These are phyloP conservation scores for Scolecobasidium constrictum DNA, from an alignment of 2,329 filamentous ascomycete species.

Conservation along the genomic window DNA sequence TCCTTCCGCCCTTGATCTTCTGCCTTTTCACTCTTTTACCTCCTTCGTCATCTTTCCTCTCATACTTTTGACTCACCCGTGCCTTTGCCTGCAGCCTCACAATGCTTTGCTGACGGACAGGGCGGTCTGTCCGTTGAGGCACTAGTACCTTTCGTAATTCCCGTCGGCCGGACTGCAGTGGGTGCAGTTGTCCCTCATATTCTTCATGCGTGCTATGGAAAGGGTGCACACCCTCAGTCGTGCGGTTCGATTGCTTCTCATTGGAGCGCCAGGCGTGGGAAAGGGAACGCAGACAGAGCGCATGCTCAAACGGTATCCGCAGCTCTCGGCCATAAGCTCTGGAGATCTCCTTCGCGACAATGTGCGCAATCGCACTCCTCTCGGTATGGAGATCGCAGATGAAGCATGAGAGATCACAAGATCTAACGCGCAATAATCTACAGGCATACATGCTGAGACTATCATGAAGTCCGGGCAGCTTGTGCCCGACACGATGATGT, in stretches of 20 bases:
- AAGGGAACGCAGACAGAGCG: slow-evolving; percentile 95
- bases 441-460: slow-evolving; percentile 82
- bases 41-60: neutral
- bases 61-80: neutral
- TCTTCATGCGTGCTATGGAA: slow-evolving; percentile 5
- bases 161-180: too few relatives aligned
- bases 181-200: too few relatives aligned
- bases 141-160: too few relatives aligned
- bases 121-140: too few relatives aligned
- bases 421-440: too few relatives aligned
- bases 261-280: slow-evolving; percentile 92
- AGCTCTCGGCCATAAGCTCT: slow-evolving; percentile 84
- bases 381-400: slow-evolving; percentile 47
- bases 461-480: slow-evolving; percentile 81
- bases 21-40: neutral
- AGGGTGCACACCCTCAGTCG: slow-evolving; percentile 5
- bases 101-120: too few relatives aligned
- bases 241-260: slow-evolving; percentile 79
- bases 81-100: neutral
- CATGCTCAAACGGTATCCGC: slow-evolving; percentile 74
- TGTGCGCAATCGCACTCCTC: slow-evolving; percentile 76
- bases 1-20: slow-evolving; percentile 2
- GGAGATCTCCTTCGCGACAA: slow-evolving; percentile 87
- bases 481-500: slow-evolving; percentile 85
- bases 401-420: slow-evolving; percentile 9